Base-by-base conservation (phyloP, 768 basidiomycete genomes). In the Termitomyces sp. region DNA sequence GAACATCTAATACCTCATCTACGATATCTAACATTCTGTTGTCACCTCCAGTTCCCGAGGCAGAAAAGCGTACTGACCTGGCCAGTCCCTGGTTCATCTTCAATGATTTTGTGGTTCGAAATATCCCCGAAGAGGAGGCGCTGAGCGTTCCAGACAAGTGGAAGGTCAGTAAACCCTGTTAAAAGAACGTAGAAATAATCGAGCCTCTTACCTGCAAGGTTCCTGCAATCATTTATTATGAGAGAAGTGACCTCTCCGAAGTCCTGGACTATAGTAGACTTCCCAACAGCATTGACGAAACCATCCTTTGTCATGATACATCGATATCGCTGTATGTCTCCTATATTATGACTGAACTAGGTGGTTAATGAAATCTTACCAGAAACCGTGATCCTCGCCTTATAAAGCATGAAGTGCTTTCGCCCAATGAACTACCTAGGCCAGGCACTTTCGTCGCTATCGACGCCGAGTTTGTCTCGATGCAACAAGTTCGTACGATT, bases 391-490 rank as follows among this genome's bases (percentile, higher is more conserved):
- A 95, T 64, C 75, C 75, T 14, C 77, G 64, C 42, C 69, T 82
- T 58, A 84, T 95, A 64, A 91, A 87, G 66, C 97, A 98, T 62
- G 83, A 90, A 62, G 78, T 81, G 31, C 73, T 98, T 30, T 71
- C 74, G 14, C 73, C 74, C 19, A 82, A 86, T 15, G 97, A 99
- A 69, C 70, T 97, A 8, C 95, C 96, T 0, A 80, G 73, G 55
- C 86, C 88, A 5, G 97, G 94, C 12, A 95, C 89, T 5, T 73
- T 96, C 42, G 86, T 99, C 38, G 87, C 96, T 3, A 98, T 99
- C 60, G 97, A 99, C 65, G 95, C 96, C 1, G 96, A 99, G 66
- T 99, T 99, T 66, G 96, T 99, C 23, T 89, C 87, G 5, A 90
- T 99, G 83, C 94, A 98, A 69, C 91, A 94, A 77, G 92, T 89